A percentile compares a stretch with the other conserved stretches of the same genome.
phyloP scores from a whole-genome alignment of 805 yeast species.

The Pichia nanzhaoensis region DNA sequence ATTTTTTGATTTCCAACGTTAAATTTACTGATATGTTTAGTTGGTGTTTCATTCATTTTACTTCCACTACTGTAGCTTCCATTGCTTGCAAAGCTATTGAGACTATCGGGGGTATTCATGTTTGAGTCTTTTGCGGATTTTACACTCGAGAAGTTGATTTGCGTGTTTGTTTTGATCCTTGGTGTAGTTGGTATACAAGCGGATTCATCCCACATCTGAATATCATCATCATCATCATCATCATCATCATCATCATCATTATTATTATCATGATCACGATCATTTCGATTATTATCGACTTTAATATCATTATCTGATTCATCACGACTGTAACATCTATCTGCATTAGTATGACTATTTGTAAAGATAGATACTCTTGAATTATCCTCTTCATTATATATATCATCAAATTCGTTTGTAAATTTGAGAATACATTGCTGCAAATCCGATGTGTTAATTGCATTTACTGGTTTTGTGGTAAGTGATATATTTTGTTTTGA shows the following conservation, averaged over 20 bases:
- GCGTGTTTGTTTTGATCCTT: background rate
- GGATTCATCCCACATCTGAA: conserved; percentile 6
- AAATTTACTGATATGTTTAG: background rate
- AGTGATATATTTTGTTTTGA: conserved; percentile 3
- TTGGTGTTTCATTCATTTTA: conserved; percentile 7
- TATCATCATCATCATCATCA: conserved; percentile 18
- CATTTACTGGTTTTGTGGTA: conserved; percentile 9
- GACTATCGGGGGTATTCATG: conserved; percentile 10
- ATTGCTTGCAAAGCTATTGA: conserved; percentile 3
- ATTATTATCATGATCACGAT: conserved; percentile 23
- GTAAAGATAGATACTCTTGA: conserved; percentile 26
- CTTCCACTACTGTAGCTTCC: conserved; percentile 1
- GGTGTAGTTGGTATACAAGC: conserved; percentile 6
- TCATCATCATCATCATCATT: conserved; percentile 20
- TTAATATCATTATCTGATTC: no score
- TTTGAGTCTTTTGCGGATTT: background rate
- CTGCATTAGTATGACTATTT: conserved; percentile 11
- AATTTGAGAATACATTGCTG: conserved; percentile 36
- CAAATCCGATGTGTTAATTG: conserved; percentile 34
- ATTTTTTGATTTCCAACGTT: background rate
- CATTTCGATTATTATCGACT: no score
- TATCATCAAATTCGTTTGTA: conserved; percentile 37
- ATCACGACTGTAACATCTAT: conserved; percentile 1
- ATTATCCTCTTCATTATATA: conserved; percentile 6
- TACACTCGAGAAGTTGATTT: conserved; percentile 4